Percentiles rank a stretch among this genome's conserved stretches.
Conservation (phyloP, 1,284 basidiomycete species). For the Boletellus dicymbophilus region DNA sequence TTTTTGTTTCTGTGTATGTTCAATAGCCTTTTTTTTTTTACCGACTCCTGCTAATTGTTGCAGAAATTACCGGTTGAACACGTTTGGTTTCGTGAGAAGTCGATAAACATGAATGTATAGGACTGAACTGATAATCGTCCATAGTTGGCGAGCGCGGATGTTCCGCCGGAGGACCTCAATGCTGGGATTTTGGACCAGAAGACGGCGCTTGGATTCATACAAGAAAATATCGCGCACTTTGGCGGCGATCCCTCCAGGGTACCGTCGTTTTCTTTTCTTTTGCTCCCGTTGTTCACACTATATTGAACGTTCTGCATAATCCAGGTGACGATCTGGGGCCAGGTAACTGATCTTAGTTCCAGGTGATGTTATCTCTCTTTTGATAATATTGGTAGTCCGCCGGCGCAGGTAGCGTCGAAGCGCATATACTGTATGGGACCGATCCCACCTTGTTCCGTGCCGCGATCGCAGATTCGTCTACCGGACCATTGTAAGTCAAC, state of each 20-base stretch:
- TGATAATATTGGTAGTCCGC: slow-evolving; percentile 14
- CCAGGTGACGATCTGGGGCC: slow-evolving; percentile 24
- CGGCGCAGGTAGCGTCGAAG: slow-evolving; percentile 20
- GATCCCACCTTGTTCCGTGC: slow-evolving; percentile 17
- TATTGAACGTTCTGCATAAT: background rate
- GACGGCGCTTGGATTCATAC: slow-evolving; percentile 57
- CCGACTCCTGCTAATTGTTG: background rate
- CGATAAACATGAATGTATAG: no score
- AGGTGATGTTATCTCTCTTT: background rate
- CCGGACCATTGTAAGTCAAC: slow-evolving; percentile 21
- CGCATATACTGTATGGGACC: slow-evolving; percentile 16
- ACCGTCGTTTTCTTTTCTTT: background rate
- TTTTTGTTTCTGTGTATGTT: slow-evolving; percentile 22
- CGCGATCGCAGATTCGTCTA: slow-evolving; percentile 22
- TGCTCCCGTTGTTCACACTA: background rate
- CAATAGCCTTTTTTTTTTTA: background rate
- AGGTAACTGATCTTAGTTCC: slow-evolving; percentile 9
- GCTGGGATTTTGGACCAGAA: slow-evolving; percentile 59
- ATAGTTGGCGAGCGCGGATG: slow-evolving; percentile 51
- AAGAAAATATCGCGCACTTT: slow-evolving; percentile 61
- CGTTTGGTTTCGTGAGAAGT: slow-evolving; percentile 23
- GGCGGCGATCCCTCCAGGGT: slow-evolving; percentile 66
- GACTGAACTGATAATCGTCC: no score
- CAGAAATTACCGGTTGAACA: slow-evolving; percentile 20
- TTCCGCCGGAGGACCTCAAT: slow-evolving; percentile 53